Evolutionary conservation across 495 filamentous ascomycete genomes (phyloP), one percentile per base, ranked within the genome.

Genomic region (Cryomyces minteri): DNA sequence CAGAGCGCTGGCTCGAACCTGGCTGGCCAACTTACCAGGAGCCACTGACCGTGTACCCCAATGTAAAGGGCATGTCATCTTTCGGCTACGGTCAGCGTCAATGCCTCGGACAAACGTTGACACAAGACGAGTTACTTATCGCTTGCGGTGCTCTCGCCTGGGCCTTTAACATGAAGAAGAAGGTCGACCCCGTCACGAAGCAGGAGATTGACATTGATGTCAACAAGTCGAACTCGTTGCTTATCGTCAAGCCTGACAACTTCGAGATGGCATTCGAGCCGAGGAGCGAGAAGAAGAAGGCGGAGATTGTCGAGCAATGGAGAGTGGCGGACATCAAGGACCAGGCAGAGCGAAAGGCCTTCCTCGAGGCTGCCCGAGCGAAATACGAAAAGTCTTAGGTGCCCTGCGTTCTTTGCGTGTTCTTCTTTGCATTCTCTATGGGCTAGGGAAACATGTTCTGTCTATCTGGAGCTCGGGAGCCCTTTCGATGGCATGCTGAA

Each of bases 1-100:
- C 69, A 0, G 63, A 67, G 43, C 67, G 69, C 6, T 73, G 68
- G 68, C 61, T 73, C 31, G 65, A 69, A 25, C 66, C 62, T 0
- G 63, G 65, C 0, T 67, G 63, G 33, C 51, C 53, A n/a, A 55
- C 53, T 14, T 55, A 53, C 50, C 51, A 55, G 37, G 53, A 55
- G 43, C 50, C 50, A 1, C 47, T 55, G 28, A 50, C 38, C 0
- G 63, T 64, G 5, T 60, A 61, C 12, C 68, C 65, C 0, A 70
- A 68, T 44, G 65, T 66, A 41, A 62, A 62, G 2, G 63, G 66
- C 50, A 64, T 71, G 41, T 68, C 63, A 0, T 70, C 44, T 9
- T 55, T 73, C 42, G 49, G 70, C 45, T 67, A 70, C 48, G 69
- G 68, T 4, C 66, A 62, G 51, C 55, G 69, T 7, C 47, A 56